These are phyloP conservation scores for Nymphaea colorata DNA, from an alignment of 164 flowering plant genomes.

Conservation along the genomic window DNA sequence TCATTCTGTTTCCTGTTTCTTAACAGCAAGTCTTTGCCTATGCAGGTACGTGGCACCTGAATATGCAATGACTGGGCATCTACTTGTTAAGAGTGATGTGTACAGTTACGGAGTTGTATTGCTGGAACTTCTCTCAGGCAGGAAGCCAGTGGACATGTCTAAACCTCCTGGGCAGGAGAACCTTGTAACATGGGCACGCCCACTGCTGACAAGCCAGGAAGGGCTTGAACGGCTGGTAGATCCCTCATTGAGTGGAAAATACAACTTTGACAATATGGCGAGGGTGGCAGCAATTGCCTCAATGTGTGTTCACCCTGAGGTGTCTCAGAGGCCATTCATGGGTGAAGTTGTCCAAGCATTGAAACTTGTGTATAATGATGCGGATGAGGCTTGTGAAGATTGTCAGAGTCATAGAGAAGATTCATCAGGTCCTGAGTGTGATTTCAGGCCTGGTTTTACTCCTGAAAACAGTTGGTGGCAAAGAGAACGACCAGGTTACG, in stretches of 20 bases:
- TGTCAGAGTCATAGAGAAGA: constrained; percentile 44
- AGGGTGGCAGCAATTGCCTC: constrained; percentile 94
- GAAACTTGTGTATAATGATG: constrained; percentile 74
- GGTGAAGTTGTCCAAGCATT: constrained; percentile 98
- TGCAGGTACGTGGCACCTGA: constrained; percentile 89
- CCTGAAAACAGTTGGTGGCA: constrained; percentile 78
- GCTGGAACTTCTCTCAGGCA: constrained; percentile 81
- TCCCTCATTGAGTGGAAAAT: constrained; percentile 58
- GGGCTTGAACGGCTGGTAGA: constrained; percentile 76
- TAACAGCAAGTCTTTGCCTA: constrained; percentile 1
- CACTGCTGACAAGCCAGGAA: constrained; percentile 60
- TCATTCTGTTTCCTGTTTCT: not conserved
- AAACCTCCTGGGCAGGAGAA: constrained; percentile 87
- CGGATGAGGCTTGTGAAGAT: constrained; percentile 59
- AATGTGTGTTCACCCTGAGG: constrained; percentile 94
- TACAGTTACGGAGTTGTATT: constrained; percentile 93
- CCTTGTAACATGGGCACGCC: constrained; percentile 94
- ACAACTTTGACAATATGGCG: constrained; percentile 74
- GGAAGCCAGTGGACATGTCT: constrained; percentile 90
- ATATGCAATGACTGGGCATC: constrained; percentile 95
- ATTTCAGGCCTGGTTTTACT: constrained; percentile 42
- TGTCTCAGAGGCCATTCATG: constrained; percentile 90
- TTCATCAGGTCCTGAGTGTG: constrained; percentile 58
- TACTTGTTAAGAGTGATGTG: constrained; percentile 91
- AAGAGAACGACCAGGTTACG: constrained; percentile 44